Conservation (phyloP, 371 early-diverging fungal genomes). For the Rhizopus sp. region DNA sequence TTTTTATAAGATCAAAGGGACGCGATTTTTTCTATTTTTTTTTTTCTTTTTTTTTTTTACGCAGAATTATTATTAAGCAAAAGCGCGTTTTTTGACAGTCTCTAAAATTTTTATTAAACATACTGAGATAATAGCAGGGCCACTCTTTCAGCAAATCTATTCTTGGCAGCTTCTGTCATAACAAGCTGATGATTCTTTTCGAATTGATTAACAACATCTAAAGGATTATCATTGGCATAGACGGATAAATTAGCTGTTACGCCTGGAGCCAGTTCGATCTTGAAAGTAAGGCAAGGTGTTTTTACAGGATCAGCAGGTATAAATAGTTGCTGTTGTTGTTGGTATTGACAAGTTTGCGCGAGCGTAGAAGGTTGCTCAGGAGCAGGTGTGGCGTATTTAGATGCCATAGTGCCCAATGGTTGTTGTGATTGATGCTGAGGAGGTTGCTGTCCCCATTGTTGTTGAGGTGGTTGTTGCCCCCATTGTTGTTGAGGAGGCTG, state of each 20-base stretch:
- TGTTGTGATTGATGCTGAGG: constrained; percentile 4
- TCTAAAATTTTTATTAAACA: constrained; percentile 8
- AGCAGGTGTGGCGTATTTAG: constrained; percentile 18
- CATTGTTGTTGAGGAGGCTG: constrained; percentile 1
- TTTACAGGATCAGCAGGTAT: constrained; percentile 6
- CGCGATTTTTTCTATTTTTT: neutral
- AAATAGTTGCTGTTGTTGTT: constrained; percentile 6
- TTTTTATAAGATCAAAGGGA: no score
- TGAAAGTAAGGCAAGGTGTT: constrained; percentile 30
- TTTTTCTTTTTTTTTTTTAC: neutral
- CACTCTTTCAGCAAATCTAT: constrained; percentile 30
- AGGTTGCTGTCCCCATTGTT: neutral
- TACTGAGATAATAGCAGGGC: constrained; percentile 6
- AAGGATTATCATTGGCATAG: constrained; percentile 29
- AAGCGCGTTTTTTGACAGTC: constrained; percentile 10
- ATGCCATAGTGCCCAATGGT: constrained; percentile 17
- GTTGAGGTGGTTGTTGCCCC: neutral
- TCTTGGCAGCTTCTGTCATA: constrained; percentile 26
- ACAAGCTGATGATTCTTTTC: constrained; percentile 27
- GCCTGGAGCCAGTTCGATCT: constrained; percentile 38
- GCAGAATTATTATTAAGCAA: constrained; percentile 4
- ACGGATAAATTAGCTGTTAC: constrained; percentile 32
- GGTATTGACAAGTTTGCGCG: constrained; percentile 3
- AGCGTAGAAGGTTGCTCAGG: constrained; percentile 5
- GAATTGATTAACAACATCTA: constrained; percentile 31